A percentile compares a stretch with the other conserved stretches of the same genome.
These are phyloP conservation scores for Fraxinus sp. DNA, from an alignment of 305 asterid species.

Conservation along the genomic window DNA sequence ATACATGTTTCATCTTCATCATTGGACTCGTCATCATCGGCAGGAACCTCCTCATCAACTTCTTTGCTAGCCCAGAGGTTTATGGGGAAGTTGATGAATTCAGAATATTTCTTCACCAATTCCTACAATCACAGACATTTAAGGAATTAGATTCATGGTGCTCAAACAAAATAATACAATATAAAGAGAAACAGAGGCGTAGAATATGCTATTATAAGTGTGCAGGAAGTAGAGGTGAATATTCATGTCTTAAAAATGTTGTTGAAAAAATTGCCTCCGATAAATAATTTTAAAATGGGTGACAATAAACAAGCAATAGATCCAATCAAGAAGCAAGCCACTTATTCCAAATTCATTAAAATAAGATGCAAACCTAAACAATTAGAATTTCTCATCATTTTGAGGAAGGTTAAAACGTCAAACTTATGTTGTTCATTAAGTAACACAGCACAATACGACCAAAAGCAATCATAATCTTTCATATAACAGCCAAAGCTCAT, in stretches of 20 bases:
- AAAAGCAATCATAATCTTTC: neutral
- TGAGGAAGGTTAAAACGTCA: neutral
- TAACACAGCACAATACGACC: neutral
- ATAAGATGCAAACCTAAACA: neutral
- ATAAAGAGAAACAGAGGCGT: neutral
- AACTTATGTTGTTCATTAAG: neutral
- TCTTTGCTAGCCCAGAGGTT: conserved; percentile 78
- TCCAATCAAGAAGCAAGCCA: neutral
- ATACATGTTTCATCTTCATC: conserved; percentile 61
- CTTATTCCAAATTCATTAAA: neutral
- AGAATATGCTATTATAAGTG: neutral
- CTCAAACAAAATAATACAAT: neutral
- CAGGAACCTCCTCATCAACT: conserved; percentile 78
- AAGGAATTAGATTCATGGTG: conserved; percentile 5
- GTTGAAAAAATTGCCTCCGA: neutral
- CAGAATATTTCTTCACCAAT: conserved; percentile 73
- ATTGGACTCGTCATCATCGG: conserved; percentile 53
- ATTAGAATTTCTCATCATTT: neutral
- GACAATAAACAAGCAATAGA: neutral
- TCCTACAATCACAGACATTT: conserved; percentile 41
- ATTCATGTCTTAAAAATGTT: neutral
- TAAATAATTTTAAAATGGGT: neutral
- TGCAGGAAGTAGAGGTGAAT: neutral
- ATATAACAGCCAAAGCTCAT: neutral
- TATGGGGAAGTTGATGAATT: conserved; percentile 81